Evolutionary conservation across 2,329 filamentous ascomycete genomes (phyloP).

Genomic region (Ciborinia camelliae): DNA sequence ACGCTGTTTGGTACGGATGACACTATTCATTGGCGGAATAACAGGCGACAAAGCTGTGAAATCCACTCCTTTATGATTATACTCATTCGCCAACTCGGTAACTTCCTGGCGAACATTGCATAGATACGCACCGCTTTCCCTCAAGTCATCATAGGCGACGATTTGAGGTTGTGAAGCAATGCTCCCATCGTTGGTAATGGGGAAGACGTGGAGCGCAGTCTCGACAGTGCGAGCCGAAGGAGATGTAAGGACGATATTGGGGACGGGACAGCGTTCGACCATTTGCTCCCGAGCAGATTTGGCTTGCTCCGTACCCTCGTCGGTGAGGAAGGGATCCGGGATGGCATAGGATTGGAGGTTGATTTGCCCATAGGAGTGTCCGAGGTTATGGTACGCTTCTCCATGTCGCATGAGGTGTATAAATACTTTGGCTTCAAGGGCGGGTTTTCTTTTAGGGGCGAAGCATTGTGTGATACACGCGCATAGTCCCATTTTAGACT

Average conservation of each 20-base stretch:
- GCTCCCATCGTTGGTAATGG: not conserved
- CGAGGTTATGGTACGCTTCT: constrained; percentile 10
- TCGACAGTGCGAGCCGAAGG: constrained; percentile 1
- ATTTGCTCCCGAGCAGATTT: not conserved
- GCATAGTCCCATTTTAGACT: not conserved
- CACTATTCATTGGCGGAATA: not conserved
- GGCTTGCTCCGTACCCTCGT: not conserved
- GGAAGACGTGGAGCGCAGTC: constrained; percentile 1
- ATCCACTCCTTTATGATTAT: not conserved
- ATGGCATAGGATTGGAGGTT: not conserved
- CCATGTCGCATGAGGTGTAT: constrained; percentile 13
- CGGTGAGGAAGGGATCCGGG: not conserved
- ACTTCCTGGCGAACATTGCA: constrained; percentile 1
- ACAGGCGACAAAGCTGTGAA: not conserved
- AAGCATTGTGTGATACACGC: not conserved
- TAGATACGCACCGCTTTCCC: not conserved
- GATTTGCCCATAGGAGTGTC: not conserved
- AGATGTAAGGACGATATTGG: constrained; percentile 1
- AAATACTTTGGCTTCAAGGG: not conserved
- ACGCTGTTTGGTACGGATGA: not conserved
- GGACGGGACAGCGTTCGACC: not conserved
- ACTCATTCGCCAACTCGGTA: not conserved
- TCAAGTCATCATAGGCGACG: constrained; percentile 12
- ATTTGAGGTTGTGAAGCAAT: not conserved
- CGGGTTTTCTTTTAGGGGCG: no score